A percentile compares a stretch with the other conserved stretches of the same genome.
Conservation (phyloP, 108 stramenopile species). For the Cyclostephanos invisitatus region DNA sequence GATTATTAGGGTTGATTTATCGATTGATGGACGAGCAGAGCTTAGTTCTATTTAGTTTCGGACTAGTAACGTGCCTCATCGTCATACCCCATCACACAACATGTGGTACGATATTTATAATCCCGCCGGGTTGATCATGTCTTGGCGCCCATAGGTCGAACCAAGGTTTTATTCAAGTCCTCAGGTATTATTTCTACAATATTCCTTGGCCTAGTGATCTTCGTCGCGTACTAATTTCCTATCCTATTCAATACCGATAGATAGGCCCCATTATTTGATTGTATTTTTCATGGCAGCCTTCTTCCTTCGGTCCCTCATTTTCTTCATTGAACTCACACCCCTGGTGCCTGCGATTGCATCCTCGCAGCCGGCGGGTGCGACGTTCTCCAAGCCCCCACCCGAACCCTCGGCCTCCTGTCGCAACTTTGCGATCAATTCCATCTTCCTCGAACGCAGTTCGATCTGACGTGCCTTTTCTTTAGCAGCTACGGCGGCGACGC, state of each 20-base stretch:
- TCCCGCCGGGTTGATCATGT: background rate
- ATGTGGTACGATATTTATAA: background rate
- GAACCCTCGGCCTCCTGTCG: background rate
- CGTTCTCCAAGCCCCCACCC: background rate
- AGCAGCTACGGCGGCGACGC: background rate
- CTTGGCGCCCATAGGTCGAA: background rate
- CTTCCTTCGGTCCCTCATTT: conserved; percentile 27
- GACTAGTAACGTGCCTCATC: too few relatives aligned
- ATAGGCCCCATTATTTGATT: background rate
- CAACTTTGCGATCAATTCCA: conserved; percentile 10
- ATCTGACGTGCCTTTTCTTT: conserved; percentile 15
- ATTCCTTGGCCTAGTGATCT: background rate
- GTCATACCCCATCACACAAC: too few relatives aligned
- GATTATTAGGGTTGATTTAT: background rate
- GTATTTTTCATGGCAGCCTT: conserved; percentile 19
- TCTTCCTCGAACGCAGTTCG: conserved; percentile 17
- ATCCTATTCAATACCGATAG: background rate
- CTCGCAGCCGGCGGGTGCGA: background rate
- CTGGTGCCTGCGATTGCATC: conserved; percentile 2
- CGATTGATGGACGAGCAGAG: background rate
- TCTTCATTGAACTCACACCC: conserved; percentile 17
- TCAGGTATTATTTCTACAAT: background rate
- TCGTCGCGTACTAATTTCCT: background rate
- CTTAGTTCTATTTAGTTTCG: background rate
- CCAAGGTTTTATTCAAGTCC: background rate